These are phyloP conservation scores for Drechmeria coniospora DNA, from an alignment of 2,329 filamentous ascomycete species.

Conservation along the genomic window DNA sequence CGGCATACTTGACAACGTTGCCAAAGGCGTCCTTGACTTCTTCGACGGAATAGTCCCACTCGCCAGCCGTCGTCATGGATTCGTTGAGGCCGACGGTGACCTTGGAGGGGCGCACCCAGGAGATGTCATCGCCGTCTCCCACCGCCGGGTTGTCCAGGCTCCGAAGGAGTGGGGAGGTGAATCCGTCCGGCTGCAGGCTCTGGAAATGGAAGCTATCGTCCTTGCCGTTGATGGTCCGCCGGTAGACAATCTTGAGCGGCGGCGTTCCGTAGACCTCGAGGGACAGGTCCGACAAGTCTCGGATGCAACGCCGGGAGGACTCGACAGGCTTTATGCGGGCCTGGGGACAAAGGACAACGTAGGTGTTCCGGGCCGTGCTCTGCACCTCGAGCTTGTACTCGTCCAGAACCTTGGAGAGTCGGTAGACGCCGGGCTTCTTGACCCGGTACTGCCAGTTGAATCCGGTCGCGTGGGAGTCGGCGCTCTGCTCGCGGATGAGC, in stretches of 20 bases:
- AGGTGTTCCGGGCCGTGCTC: constrained; percentile 56
- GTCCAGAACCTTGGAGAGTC: constrained; percentile 72
- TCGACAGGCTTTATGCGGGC: constrained; percentile 54
- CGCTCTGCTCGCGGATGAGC: constrained; percentile 47
- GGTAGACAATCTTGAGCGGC: constrained; percentile 85
- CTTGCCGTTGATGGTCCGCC: constrained; percentile 68
- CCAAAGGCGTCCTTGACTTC: constrained; percentile 85
- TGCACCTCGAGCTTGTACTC: constrained; percentile 90
- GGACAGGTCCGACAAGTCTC: constrained; percentile 73
- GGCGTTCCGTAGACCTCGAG: constrained; percentile 79
- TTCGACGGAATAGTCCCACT: constrained; percentile 82
- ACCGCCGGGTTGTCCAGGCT: constrained; percentile 45
- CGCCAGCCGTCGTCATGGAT: constrained; percentile 61
- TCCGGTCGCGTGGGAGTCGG: constrained; percentile 43
- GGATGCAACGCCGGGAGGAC: constrained; percentile 57
- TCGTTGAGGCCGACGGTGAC: constrained; percentile 81
- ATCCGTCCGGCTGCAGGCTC: constrained; percentile 80
- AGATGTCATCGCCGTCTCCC: constrained; percentile 49
- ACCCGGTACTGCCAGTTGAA: constrained; percentile 58
- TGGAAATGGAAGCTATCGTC: constrained; percentile 81
- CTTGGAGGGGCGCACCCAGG: constrained; percentile 64
- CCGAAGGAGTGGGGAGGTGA: constrained; percentile 60
- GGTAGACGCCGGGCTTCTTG: constrained; percentile 80
- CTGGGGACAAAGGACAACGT: constrained; percentile 74
- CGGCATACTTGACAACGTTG: constrained; percentile 65